Conservation (phyloP, 192 early-diverging fungal species). For the Coemansia sp. region DNA sequence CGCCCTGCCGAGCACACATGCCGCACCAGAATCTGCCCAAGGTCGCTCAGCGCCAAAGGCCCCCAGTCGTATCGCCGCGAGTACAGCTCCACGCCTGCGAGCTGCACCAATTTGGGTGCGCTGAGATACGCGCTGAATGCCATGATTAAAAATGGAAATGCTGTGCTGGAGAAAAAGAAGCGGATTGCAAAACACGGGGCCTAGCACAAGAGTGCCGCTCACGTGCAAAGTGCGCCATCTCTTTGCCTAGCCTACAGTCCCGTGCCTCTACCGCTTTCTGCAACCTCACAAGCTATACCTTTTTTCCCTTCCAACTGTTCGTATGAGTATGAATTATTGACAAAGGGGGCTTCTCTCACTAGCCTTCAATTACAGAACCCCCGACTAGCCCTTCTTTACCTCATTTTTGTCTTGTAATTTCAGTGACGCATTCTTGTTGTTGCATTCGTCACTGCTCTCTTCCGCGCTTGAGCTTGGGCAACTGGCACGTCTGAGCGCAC, state of each 20-base stretch:
- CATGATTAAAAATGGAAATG: neutral
- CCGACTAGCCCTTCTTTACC: neutral
- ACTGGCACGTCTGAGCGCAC: slow-evolving; percentile 1
- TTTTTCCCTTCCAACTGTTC: neutral
- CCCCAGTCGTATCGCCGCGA: slow-evolving; percentile 48
- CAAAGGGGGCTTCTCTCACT: neutral
- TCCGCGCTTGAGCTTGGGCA: neutral
- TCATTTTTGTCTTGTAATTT: neutral
- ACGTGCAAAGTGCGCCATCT: slow-evolving; percentile 1
- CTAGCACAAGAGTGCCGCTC: neutral
- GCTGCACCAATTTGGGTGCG: slow-evolving; percentile 33
- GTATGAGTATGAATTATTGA: neutral
- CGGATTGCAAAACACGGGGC: neutral
- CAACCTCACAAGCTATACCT: neutral
- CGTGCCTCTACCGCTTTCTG: neutral
- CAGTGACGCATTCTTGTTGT: neutral
- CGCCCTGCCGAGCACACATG: slow-evolving; percentile 21
- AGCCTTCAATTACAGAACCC: neutral
- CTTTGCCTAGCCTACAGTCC: neutral
- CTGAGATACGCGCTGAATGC: slow-evolving; percentile 33
- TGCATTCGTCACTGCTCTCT: neutral
- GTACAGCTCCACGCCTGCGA: slow-evolving; percentile 41
- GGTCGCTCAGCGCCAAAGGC: slow-evolving; percentile 22
- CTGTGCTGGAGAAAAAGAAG: neutral
- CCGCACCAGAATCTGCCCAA: slow-evolving; percentile 24